Conservation (phyloP, 2,329 filamentous ascomycete species). For the Didymella pomorum region DNA sequence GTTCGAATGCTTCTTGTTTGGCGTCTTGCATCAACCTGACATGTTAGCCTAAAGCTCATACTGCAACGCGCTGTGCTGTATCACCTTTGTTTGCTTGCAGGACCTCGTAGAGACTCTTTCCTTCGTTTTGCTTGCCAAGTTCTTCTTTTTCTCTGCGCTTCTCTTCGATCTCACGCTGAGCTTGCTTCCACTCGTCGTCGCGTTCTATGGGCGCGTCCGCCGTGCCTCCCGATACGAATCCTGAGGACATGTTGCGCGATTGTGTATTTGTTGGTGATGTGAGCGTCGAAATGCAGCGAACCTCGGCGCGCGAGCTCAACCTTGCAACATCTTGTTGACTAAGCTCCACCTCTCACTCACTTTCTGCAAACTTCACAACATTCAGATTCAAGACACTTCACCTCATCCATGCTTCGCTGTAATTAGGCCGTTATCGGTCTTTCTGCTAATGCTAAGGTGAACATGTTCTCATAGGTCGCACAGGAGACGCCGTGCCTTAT, state of each 20-base stretch:
- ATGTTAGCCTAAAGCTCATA: conserved; percentile 35
- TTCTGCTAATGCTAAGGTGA: not conserved
- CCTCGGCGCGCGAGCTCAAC: conserved; percentile 10
- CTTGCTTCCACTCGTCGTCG: conserved; percentile 69
- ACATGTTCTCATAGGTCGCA: not conserved
- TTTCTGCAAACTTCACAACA: not conserved
- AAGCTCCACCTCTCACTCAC: conserved; percentile 2
- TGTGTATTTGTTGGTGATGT: not conserved
- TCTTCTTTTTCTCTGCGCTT: conserved; percentile 65
- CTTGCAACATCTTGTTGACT: conserved; percentile 4
- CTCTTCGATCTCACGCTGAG: conserved; percentile 70
- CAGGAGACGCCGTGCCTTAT: not conserved
- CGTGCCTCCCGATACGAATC: conserved; percentile 62
- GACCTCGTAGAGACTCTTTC: conserved; percentile 75
- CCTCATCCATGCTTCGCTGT: not conserved
- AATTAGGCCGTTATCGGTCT: not conserved
- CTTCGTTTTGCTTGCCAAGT: conserved; percentile 58
- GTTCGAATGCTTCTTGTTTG: conserved; percentile 89
- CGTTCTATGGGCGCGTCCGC: conserved; percentile 53
- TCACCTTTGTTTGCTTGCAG: conserved; percentile 83
- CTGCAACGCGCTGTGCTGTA: not conserved
- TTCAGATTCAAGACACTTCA: not conserved
- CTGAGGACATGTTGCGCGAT: conserved; percentile 52
- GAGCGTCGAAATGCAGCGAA: not conserved
- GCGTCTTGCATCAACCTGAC: conserved; percentile 63